Evolutionary conservation across 1,139 yeast genomes (phyloP).

Genomic region (Suhomyces guaymorum): DNA sequence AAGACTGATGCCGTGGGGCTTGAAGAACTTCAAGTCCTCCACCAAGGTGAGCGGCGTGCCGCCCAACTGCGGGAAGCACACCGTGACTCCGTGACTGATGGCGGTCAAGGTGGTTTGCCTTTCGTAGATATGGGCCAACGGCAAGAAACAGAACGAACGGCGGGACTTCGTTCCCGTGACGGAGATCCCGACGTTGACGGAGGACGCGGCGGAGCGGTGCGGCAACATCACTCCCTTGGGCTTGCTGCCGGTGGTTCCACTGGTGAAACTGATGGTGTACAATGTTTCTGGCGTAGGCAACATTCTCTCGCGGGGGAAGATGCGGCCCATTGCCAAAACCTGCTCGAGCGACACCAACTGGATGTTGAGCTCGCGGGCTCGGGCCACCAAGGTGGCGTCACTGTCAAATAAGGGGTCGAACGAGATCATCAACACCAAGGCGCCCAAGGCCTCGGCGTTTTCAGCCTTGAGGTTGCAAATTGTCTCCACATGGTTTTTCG

Average conservation of each 20-base stretch:
- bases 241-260: conserved; percentile 69
- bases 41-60: conserved; percentile 48
- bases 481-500: conserved; percentile 19
- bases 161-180: conserved; percentile 11
- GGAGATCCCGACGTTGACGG: conserved; percentile 35
- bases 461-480: conserved; percentile 20
- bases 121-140: conserved; percentile 30
- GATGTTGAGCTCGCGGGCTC: conserved; percentile 14
- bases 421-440: conserved; percentile 22
- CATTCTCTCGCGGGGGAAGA: conserved; percentile 44
- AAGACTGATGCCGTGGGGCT: conserved; percentile 54
- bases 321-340: conserved; percentile 55
- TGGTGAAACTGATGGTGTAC: conserved; percentile 73
- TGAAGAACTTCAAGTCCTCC: conserved; percentile 56
- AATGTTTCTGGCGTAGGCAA: conserved; percentile 56
- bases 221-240: conserved; percentile 75
- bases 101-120: conserved; percentile 21
- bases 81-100: conserved; percentile 18
- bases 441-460: conserved; percentile 18
- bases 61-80: conserved; percentile 28
- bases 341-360: conserved; percentile 43
- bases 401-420: conserved; percentile 24
- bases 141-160: conserved; percentile 23
- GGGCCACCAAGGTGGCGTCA: conserved; percentile 17
- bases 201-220: conserved; percentile 56